These are phyloP conservation scores for Racocetra persica DNA, from an alignment of 371 early-diverging fungal species.

Conservation along the genomic window DNA sequence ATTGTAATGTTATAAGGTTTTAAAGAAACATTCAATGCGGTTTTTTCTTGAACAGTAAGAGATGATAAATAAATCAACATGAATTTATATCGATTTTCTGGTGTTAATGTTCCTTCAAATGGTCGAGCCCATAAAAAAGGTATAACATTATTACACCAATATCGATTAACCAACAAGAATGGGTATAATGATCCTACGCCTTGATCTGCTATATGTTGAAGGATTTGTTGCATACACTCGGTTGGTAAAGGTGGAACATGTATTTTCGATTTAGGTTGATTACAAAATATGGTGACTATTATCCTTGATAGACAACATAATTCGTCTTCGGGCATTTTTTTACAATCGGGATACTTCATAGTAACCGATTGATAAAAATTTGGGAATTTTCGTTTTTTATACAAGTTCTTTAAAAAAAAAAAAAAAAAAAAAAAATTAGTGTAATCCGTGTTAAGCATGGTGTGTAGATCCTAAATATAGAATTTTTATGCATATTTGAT, in stretches of 20 bases:
- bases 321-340: not conserved
- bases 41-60: not conserved
- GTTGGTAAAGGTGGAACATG: not conserved
- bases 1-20: not conserved
- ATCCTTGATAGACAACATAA: not conserved
- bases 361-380: not conserved
- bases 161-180: slow-evolving; percentile 4
- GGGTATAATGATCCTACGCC: not conserved
- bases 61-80: slow-evolving; percentile 1
- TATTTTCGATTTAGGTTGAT: not conserved
- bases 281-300: not conserved
- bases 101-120: not conserved
- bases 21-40: not conserved
- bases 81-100: slow-evolving; percentile 20
- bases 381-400: too few relatives aligned
- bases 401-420: too few relatives aligned
- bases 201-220: slow-evolving; percentile 12
- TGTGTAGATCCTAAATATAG: too few relatives aligned
- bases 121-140: slow-evolving; percentile 15
- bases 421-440: too few relatives aligned
- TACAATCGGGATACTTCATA: not conserved
- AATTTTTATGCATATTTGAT: too few relatives aligned
- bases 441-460: too few relatives aligned
- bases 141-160: slow-evolving; percentile 26
- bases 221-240: slow-evolving; percentile 22